Evolutionary conservation across 2,329 filamentous ascomycete genomes (phyloP), one percentile per base, ranked within the genome.

Genomic region (Trichophyton benhamiae): DNA sequence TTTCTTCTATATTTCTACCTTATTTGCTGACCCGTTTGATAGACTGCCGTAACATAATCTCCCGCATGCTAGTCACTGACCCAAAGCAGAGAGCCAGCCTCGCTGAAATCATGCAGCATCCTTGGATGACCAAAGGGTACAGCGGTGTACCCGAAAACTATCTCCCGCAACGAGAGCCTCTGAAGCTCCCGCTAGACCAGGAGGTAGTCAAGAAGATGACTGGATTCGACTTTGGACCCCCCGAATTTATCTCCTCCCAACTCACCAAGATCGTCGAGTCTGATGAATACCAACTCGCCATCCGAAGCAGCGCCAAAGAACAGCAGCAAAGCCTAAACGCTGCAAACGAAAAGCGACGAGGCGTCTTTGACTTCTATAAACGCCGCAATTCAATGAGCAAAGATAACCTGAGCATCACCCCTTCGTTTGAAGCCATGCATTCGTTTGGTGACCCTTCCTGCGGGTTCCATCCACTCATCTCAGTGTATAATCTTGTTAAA

Each of bases 291-390:
- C 90, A 95, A 68, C 84, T 86, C 62, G 91, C 90, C 4, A 80
- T 95, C n/a, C 83, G 85, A 61, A 76, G 86, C 11, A 83, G 84
- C 84, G 68, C 84, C 82, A 69, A 89, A 85, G 76, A 86, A 77
- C 71, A 88, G 83, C 71, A 88, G 82, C 49, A 53, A n/a, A 66
- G 81, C 73, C 66, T 85, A 71, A 72, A 81, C 72, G 69, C 82
- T 64, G 72, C 85, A 77, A 71, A 84, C 15, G 91, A 96, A 74
- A 95, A 91, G 77, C 88, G 85, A 71, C 85, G 92, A 61, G 88
- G 89, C 8, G 92, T 96, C 66, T 96, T 97, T 67, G 92, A 96
- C 71, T 97, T 99, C 70, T 99, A 97, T 77, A 96, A 96, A 76
- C 83, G 94, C 66, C 83, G 91, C 63, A 96, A 91, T 71, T 97